These are phyloP conservation scores for Phaeosphaeriaceae sp. DNA, from an alignment of 2,329 filamentous ascomycete genomes.

Conservation along the genomic window DNA sequence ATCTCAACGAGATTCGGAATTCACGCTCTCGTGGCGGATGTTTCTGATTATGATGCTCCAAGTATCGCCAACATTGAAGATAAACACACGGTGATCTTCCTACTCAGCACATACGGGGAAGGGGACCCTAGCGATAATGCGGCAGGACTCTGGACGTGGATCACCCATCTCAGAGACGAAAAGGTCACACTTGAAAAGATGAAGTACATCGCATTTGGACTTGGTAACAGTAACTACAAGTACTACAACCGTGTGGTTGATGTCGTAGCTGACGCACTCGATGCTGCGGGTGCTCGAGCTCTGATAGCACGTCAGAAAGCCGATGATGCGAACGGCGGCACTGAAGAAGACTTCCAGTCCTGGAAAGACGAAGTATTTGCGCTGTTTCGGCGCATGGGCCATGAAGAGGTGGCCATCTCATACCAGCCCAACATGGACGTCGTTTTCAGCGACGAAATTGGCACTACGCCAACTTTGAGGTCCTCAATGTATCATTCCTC, in stretches of 20 bases:
- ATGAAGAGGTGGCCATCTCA: slow-evolving; percentile 40
- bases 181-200: slow-evolving; percentile 33
- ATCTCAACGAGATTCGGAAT: slow-evolving; percentile 50
- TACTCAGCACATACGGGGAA: slow-evolving; percentile 49
- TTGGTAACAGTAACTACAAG: slow-evolving; percentile 58
- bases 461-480: slow-evolving; percentile 6
- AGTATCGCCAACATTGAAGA: slow-evolving; percentile 42
- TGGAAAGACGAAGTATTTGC: slow-evolving; percentile 51
- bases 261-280: slow-evolving; percentile 39
- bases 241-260: slow-evolving; percentile 55
- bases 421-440: slow-evolving; percentile 45
- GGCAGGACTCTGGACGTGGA: slow-evolving; percentile 31
- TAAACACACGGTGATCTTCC: slow-evolving; percentile 42
- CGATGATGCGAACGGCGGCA: slow-evolving; percentile 52
- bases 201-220: slow-evolving; percentile 52
- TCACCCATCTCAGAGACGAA: slow-evolving; percentile 35
- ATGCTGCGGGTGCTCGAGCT: slow-evolving; percentile 41
- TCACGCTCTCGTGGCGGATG: slow-evolving; percentile 51
- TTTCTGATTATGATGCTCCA: slow-evolving; percentile 57
- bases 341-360: slow-evolving; percentile 40
- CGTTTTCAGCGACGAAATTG: slow-evolving; percentile 10
- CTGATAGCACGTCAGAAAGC: slow-evolving; percentile 46
- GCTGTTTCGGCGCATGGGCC: slow-evolving; percentile 41
- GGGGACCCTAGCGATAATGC: slow-evolving; percentile 50
- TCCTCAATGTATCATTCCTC: slow-evolving; percentile 35